Conservation (phyloP, 805 yeast species). For the Wickerhamiella cacticola region DNA sequence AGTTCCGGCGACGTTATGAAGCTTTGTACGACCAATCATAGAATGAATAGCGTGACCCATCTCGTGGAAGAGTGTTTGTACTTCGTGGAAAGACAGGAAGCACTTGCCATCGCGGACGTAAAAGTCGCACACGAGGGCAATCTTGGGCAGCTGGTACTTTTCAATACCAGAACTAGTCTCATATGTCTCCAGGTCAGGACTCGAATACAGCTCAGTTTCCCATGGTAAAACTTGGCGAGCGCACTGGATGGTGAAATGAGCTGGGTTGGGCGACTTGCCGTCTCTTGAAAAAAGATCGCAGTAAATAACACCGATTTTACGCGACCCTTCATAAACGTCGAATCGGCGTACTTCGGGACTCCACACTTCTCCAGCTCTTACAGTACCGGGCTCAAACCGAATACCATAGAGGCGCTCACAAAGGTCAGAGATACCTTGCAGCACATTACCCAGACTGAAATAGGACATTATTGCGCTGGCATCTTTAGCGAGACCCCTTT, state of each 20-base stretch:
- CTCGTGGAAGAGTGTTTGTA: conserved; percentile 91
- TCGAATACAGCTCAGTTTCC: conserved; percentile 15
- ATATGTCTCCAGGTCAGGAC: conserved; percentile 8
- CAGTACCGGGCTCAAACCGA: conserved; percentile 51
- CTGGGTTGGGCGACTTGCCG: conserved; percentile 72
- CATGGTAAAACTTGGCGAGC: conserved; percentile 50
- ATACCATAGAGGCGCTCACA: conserved; percentile 68
- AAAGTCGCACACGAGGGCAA: conserved; percentile 81
- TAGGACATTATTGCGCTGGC: conserved; percentile 31
- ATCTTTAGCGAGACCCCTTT: conserved; percentile 32
- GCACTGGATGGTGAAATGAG: conserved; percentile 92
- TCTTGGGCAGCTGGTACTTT: conserved; percentile 72
- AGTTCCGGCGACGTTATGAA: conserved; percentile 90
- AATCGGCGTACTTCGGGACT: conserved; percentile 70
- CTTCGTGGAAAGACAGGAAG: conserved; percentile 58
- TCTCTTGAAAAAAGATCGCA: conserved; percentile 74
- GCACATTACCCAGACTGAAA: conserved; percentile 75
- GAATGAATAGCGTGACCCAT: conserved; percentile 99
- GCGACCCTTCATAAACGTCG: conserved; percentile 52
- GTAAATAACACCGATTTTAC: conserved; percentile 67
- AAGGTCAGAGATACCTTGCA: conserved; percentile 66
- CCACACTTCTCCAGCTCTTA: conserved; percentile 76
- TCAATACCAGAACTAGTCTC: conserved; percentile 29
- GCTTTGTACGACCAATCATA: conserved; percentile 80
- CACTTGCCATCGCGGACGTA: conserved; percentile 34